A percentile compares a stretch with the other conserved stretches of the same genome.
phyloP scores from a whole-genome alignment of 306 rosid species.

The Psophocarpus tetragonolobus region DNA sequence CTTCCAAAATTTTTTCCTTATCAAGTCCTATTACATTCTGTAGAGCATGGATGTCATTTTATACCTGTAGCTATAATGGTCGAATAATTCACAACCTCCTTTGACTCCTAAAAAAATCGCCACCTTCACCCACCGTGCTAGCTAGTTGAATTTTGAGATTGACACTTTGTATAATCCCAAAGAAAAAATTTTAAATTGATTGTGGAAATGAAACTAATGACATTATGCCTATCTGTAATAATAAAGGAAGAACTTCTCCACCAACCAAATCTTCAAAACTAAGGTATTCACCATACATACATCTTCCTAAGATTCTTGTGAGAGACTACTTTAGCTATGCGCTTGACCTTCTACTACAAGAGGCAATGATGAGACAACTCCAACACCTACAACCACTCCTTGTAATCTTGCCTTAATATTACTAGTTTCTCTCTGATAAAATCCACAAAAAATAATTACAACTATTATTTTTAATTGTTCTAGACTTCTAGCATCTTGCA shows the following conservation, averaged over 20 bases:
- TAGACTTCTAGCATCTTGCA: conserved; percentile 24
- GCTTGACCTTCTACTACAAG: conserved; percentile 99
- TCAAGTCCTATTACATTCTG: not conserved
- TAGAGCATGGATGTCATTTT: no score
- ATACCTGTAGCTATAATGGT: not conserved
- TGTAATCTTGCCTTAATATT: conserved; percentile 95
- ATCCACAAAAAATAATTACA: conserved; percentile 23
- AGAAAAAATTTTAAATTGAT: not conserved
- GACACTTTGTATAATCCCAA: no score
- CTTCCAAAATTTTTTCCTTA: not conserved
- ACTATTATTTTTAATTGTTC: conserved; percentile 7
- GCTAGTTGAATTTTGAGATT: conserved; percentile 8
- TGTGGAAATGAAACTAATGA: conserved; percentile 18
- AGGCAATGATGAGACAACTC: conserved; percentile 96
- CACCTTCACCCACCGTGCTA: conserved; percentile 8
- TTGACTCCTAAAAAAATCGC: not conserved
- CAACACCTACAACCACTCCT: conserved; percentile 98
- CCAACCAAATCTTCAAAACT: conserved; percentile 61
- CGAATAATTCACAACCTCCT: not conserved
- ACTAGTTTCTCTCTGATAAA: conserved; percentile 77
- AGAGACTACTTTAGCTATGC: conserved; percentile 91
- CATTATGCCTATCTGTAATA: conserved; percentile 34
- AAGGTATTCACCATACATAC: conserved; percentile 99
- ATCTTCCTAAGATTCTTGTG: conserved; percentile 97
- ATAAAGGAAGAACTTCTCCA: conserved; percentile 19